Base-by-base conservation (phyloP, 2,329 filamentous ascomycete species). In the Epicoccum nigrum region DNA sequence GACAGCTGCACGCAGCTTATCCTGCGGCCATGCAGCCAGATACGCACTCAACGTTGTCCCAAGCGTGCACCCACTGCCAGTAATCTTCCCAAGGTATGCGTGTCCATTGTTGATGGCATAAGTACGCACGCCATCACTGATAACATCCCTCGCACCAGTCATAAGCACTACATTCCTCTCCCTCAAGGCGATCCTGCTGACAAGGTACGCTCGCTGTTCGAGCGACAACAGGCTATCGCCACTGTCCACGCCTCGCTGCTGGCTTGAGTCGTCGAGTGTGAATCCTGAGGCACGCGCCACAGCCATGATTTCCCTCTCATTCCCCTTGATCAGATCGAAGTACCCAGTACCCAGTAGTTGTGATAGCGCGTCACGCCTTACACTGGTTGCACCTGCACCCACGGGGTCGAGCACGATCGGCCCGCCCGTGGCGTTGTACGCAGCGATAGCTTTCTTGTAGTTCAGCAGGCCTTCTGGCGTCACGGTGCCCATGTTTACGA, bases 401-500 rank as follows among this genome's bases (percentile, higher is more conserved):
- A 97, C 93, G 0, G 94, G 93, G 63, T 97, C 94, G 43, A 94
- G 86, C 0, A 97, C 79, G 0, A 96, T 84, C 0, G 92, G 90
- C 1, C 87, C 84, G 1, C 86, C 86, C 7, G 82, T 83, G 2
- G 80, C 78, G 64, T 97, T 97, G 79, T 97, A 97, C 1, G 91
- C 92, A 32, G 77, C 76, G 8, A 96, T 77, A 0, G 92, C 92
- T 67, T 86, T 81, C 30, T 84, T 68, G 71, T 94, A 92, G 70
- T 90, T 90, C 9, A 77, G 65, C 3, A 93, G 74, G 28, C 86
- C 87, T 4, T 91, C 88, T 0, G 87, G 85, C 1, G 89, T 94
- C 6, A 93, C 86, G 0, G 91, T 96, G 21, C 93, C 93, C 91
- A 97, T 97, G 75, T 97, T 97, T 68, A 97, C 82, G 37, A 97